Base-by-base conservation (phyloP, 2,329 filamentous ascomycete genomes). In the Xylaria sp. region DNA sequence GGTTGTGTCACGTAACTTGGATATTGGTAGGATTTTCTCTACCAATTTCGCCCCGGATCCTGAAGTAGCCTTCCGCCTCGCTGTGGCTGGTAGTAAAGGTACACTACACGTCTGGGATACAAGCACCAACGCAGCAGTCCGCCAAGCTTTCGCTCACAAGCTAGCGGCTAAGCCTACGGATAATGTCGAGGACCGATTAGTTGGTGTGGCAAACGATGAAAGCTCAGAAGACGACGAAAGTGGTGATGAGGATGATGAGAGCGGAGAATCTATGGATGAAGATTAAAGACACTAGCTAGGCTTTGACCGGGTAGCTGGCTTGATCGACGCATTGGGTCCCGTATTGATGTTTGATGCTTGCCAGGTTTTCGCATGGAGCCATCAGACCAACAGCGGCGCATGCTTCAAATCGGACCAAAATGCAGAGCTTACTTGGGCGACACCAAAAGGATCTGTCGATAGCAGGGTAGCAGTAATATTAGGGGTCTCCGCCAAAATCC, bases 91-190 rank as follows among this genome's bases (percentile, higher is more conserved):
- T 63, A 98, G 94, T 84, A 97, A 97, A 83, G 96, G 96, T 53
- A 88, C 89, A 41, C 90, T 98, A 77, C 93, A 97, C 79, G 90
- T 99, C 61, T 99, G 96, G 96, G 95, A 98, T 80, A 97, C 96
- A 25, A 89, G 93, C 79, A 99, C 96, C 65, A 99, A 99, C 79
- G 89, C 88, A 15, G 91, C 92, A 30, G 93, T 99, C 36, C 89
- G 96, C 66, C 87, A 91, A 70, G 90, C 91, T 1, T 99, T 99
- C 82, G 93, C 92, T 41, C 88, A 83, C 75, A 90, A 89, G 66
- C 85, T 95, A 65, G 86, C 88, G 20, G 72, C 75, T 71, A 78
- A 84, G 69, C 81, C 84, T 7, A 88, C 88, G 57, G 89, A 85
- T 18, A 87, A 89, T 55, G 88, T 90, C 28, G 86, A 89, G 78